phyloP scores from a whole-genome alignment of 202 grass and related monocot genomes.

The Zizania palustris region DNA sequence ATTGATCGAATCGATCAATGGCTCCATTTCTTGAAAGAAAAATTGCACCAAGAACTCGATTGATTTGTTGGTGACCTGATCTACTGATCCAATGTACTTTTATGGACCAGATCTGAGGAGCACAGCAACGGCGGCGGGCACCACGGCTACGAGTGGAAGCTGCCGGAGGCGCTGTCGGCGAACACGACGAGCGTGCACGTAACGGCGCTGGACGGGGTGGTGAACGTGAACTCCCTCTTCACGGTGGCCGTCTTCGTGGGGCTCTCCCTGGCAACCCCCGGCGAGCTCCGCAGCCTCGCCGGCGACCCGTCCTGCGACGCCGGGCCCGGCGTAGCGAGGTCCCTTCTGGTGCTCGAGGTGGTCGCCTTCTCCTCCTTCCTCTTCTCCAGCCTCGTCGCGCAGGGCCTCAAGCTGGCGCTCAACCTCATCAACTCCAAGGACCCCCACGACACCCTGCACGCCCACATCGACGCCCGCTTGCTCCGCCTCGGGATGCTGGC shows the following conservation, averaged over 20 bases:
- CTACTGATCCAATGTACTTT: not conserved
- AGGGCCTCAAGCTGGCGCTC: conserved; percentile 84
- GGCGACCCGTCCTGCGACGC: conserved; percentile 61
- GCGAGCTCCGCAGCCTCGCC: conserved; percentile 53
- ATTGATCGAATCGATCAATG: not conserved
- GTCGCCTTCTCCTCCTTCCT: conserved; percentile 79
- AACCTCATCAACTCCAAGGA: conserved; percentile 92
- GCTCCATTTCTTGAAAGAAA: not conserved
- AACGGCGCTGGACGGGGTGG: conserved; percentile 85
- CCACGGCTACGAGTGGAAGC: conserved; percentile 49
- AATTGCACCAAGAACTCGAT: not conserved
- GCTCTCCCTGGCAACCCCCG: conserved; percentile 62
- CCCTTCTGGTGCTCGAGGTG: conserved; percentile 83
- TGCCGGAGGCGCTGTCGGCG: conserved; percentile 47
- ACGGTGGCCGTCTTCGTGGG: conserved; percentile 90
- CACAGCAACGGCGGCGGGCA: conserved; percentile 18
- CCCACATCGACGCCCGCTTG: conserved; percentile 69
- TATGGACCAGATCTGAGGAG: conserved; percentile 27
- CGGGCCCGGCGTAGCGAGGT: conserved; percentile 57
- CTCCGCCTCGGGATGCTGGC: conserved; percentile 81
- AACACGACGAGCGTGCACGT: conserved; percentile 85
- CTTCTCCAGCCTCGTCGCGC: conserved; percentile 85
- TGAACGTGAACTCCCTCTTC: conserved; percentile 93
- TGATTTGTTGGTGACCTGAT: not conserved
- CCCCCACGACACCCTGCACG: conserved; percentile 57